Base-by-base conservation (phyloP, 768 basidiomycete species). In the Tricholoma hemisulphureum region DNA sequence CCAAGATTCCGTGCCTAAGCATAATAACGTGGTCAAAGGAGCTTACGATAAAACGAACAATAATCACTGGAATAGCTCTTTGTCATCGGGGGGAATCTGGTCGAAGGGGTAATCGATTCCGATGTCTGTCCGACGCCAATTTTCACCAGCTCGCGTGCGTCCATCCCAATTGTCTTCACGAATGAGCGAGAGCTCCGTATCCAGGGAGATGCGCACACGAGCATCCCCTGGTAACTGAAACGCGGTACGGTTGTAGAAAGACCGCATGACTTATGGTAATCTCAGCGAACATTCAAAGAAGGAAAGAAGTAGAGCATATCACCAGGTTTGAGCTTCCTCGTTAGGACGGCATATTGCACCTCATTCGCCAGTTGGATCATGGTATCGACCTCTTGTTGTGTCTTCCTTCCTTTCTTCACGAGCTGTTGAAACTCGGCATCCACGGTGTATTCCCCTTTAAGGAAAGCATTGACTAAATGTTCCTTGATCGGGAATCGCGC, bases 171-270 rank as follows among this genome's bases (percentile, higher is more conserved):
- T 92, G 67, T 98, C 97, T 73, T 99, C 97, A 60, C 97, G 84
- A 53, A 97, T 72, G 83, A 99, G 87, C 3, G 92, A 89, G 31
- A 99, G 83, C 70, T 98, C 93, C 0, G 97, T 99, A 68, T 99
- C 97, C 58, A 99, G 86, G 16, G 97, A 98, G 59, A 99, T 98
- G 51, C 97, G 94, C 34, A 99, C 97, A 52, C 93, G 86, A n/a
- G 95, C 96, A 68, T 99, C 96, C 20, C 96, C 96, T 8, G 97
- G 97, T 21, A 99, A 84, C 73, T 99, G 97, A 81, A 99, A 99
- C 1, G 97, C 97, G 13, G 97, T 98, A 39, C 97, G 90, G 69
- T 98, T 97, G 77, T 98, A 99, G 76, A 98, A 99, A 8, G 95
- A 93, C 18, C 96, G 84, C 88, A 96, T 87, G 34, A 98, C 96